Evolutionary conservation across 129 eudicot genomes (phyloP), one percentile per base, ranked within the genome.

Genomic region (Chrysanthemum makinoi): DNA sequence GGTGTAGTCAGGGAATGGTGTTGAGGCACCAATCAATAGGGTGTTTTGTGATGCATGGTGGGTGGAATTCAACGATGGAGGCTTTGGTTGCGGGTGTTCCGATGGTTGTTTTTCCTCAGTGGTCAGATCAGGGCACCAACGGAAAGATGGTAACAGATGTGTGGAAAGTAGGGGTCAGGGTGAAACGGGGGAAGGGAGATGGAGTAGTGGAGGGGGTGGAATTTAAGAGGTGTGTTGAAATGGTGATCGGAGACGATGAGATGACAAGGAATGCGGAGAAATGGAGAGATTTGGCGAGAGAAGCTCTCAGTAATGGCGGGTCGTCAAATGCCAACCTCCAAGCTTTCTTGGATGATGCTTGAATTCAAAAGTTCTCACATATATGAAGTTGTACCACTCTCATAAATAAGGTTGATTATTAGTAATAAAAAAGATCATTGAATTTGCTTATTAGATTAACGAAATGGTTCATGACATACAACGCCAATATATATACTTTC

Each of bases 1-100:
- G 68, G 68, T 63, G 68, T 63, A 3, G 22, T 63, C 68, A 63
- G 43, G 68, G 35, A 2, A 6, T 11, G 17, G 49, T 63, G 20
- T 63, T 63, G 50, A 35, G 13, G 24, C 68, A 63, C 15, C 50
- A 63, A 63, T 50, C 68, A 35, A 35, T 63, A 15, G 68, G 68
- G 49, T 63, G 68, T 63, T 63, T 63, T 20, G 22, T 63, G 51
- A 63, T 19, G 14, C 68, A 63, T 63, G 65, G 65, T 26, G 65
- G 65, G 26, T 60, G 46, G 65, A 60, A 60, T 60, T 60, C 65
- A 0, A 60, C 65, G 2, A 60, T 60, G 17, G 65, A 60, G 65
- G 33, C 44, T 11, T 60, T 60, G 33, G 6, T 8, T 10, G 30
- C 39, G 5, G 65, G 65, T 26, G 65, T 60, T 24, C 65, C 65